phyloP scores from a whole-genome alignment of 208 protist species.

The Crithidia acanthocephali region DNA sequence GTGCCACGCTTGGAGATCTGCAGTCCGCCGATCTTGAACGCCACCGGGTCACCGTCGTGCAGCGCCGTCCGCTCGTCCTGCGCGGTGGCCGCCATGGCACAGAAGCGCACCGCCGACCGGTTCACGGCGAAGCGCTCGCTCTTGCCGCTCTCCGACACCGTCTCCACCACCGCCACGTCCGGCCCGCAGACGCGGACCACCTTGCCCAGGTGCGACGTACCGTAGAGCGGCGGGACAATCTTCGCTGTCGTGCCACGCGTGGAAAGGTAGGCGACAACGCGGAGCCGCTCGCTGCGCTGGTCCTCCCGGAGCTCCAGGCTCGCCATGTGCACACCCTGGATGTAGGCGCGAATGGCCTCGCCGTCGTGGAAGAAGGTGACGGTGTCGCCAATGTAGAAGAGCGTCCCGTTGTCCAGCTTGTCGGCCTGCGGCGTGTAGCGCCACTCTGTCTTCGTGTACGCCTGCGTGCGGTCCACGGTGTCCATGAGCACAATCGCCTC shows the following conservation, averaged over 20 bases:
- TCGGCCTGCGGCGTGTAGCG: slow-evolving; percentile 44
- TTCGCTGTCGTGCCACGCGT: slow-evolving; percentile 66
- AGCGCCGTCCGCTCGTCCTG: slow-evolving; percentile 19
- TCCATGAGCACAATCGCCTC: slow-evolving; percentile 66
- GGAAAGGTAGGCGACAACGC: slow-evolving; percentile 75
- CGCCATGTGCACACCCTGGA: slow-evolving; percentile 37
- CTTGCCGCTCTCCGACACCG: slow-evolving; percentile 32
- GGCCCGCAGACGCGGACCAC: slow-evolving; percentile 55
- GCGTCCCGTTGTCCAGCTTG: slow-evolving; percentile 37
- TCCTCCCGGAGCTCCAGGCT: slow-evolving; percentile 31
- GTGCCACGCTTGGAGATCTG: slow-evolving; percentile 67
- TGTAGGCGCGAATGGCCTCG: slow-evolving; percentile 44
- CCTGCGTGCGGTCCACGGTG: slow-evolving; percentile 55
- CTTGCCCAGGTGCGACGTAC: slow-evolving; percentile 70
- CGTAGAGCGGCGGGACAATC: slow-evolving; percentile 78
- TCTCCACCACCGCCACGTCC: slow-evolving; percentile 81
- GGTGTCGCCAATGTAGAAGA: slow-evolving; percentile 86
- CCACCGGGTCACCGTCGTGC: slow-evolving; percentile 51
- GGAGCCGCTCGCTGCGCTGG: slow-evolving; percentile 43
- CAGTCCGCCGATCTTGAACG: slow-evolving; percentile 63
- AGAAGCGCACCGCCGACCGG: slow-evolving; percentile 77
- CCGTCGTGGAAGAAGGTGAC: slow-evolving; percentile 63
- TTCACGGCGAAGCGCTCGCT: slow-evolving; percentile 47
- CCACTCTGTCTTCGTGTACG: slow-evolving; percentile 48
- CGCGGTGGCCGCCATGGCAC: slow-evolving; percentile 57